Conservation (phyloP, 306 rosid species). For the Dalbergia oliveri region DNA sequence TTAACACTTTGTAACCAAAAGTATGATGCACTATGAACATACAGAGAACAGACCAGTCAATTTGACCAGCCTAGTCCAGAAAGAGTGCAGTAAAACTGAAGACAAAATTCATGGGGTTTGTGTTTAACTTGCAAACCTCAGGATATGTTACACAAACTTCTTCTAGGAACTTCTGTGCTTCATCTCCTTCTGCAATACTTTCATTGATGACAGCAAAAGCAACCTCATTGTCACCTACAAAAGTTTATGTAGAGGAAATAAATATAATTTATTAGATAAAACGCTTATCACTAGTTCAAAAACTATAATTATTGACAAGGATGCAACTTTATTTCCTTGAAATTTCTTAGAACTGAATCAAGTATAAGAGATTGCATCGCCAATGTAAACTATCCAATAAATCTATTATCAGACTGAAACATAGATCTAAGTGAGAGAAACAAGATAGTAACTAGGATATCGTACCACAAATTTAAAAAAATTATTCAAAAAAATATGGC, state of each 20-base stretch:
- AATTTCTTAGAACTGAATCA: too few species aligned
- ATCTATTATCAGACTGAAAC: constrained; percentile 10
- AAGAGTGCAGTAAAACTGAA: neutral
- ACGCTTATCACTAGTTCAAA: too few species aligned
- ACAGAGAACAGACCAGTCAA: constrained; percentile 24
- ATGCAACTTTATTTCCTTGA: too few species aligned
- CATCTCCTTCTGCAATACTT: constrained; percentile 87
- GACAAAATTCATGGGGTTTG: neutral
- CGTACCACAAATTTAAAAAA: too few species aligned
- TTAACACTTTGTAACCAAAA: constrained; percentile 21
- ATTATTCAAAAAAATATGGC: too few species aligned
- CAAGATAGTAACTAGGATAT: constrained; percentile 3
- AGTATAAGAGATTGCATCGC: too few species aligned
- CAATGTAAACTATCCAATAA: constrained; percentile 10
- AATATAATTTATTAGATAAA: neutral
- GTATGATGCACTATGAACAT: neutral
- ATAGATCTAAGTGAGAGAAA: constrained; percentile 27
- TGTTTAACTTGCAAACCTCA: constrained; percentile 67
- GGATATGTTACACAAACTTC: constrained; percentile 83
- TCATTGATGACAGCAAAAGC: constrained; percentile 79
- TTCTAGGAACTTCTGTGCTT: constrained; percentile 81
- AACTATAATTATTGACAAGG: too few species aligned
- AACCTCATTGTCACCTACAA: constrained; percentile 77
- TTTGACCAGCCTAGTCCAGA: constrained; percentile 29
- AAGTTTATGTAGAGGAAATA: constrained; percentile 19